phyloP scores from a whole-genome alignment of 176 grass and related monocot genomes.

The Olyra latifolia region DNA sequence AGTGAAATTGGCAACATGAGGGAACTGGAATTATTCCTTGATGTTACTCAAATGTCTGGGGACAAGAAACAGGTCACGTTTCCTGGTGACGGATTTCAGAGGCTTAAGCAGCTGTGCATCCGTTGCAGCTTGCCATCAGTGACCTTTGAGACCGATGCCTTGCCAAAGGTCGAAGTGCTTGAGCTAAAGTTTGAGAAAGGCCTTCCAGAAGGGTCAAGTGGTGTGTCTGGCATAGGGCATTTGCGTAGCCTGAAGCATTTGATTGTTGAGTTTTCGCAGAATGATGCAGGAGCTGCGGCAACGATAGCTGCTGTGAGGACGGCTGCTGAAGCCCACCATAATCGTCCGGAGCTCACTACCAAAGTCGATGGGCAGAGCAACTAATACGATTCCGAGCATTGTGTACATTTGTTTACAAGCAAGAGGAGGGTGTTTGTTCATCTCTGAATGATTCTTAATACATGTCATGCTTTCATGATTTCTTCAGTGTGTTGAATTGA shows the following conservation, averaged over 20 bases:
- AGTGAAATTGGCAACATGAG: slow-evolving; percentile 2
- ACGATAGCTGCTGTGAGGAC: neutral
- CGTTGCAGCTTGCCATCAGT: neutral
- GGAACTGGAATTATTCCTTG: slow-evolving; percentile 33
- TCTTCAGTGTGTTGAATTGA: too few relatives aligned
- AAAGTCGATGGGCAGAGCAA: neutral
- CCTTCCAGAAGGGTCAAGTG: slow-evolving; percentile 13
- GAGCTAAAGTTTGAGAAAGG: slow-evolving; percentile 28
- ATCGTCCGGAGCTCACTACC: slow-evolving; percentile 2
- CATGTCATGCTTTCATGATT: neutral
- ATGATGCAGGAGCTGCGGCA: neutral
- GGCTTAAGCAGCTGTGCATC: slow-evolving; percentile 31
- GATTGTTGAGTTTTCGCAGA: slow-evolving; percentile 13
- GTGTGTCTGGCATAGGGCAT: slow-evolving; percentile 31
- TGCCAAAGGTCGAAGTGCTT: slow-evolving; percentile 23
- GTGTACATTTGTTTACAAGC: neutral
- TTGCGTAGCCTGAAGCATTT: slow-evolving; percentile 39
- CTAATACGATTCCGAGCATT: neutral
- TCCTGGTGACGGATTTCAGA: neutral
- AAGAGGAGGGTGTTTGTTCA: neutral
- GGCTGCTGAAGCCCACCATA: neutral
- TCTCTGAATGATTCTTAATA: neutral
- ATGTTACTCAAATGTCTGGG: neutral
- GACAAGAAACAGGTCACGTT: slow-evolving; percentile 17
- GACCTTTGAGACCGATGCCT: slow-evolving; percentile 10